Conservation (phyloP, 2,329 filamentous ascomycete species). For the Botrytis medusae region DNA sequence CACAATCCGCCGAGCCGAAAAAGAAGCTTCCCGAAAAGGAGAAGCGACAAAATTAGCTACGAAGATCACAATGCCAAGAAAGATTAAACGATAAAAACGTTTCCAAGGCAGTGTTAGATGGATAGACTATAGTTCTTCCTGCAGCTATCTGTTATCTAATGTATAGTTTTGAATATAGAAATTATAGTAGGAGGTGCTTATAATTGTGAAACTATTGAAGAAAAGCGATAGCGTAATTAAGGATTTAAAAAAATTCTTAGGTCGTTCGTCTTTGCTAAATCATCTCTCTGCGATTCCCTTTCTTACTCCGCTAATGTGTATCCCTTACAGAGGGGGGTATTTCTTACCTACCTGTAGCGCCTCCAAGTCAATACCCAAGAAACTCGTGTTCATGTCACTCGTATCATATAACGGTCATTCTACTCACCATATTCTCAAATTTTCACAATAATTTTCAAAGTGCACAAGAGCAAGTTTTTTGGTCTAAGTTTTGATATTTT, state of each 20-base stretch:
- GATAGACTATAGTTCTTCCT: not conserved
- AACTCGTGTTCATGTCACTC: fast-evolving
- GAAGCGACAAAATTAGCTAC: not conserved
- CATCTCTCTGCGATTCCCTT: not conserved
- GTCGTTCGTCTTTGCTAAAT: not conserved
- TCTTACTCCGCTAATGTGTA: fast-evolving
- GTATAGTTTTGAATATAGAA: not conserved
- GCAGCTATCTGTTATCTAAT: not conserved
- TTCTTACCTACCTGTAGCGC: not conserved
- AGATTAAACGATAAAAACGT: not conserved
- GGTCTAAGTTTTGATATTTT: not conserved
- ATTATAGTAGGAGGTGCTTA: not conserved
- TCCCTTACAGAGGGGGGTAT: not conserved
- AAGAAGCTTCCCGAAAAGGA: not conserved
- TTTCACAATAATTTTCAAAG: not conserved
- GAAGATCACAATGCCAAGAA: not conserved
- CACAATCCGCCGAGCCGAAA: not conserved
- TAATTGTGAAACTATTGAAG: not conserved
- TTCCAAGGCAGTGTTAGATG: not conserved
- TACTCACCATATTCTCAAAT: not conserved
- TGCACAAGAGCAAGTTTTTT: not conserved
- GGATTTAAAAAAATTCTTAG: not conserved
- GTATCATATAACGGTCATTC: not conserved
- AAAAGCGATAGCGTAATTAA: not conserved
- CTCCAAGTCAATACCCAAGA: not conserved